Conservation (phyloP, 805 yeast species). For the Zygosaccharomyces lentus region DNA sequence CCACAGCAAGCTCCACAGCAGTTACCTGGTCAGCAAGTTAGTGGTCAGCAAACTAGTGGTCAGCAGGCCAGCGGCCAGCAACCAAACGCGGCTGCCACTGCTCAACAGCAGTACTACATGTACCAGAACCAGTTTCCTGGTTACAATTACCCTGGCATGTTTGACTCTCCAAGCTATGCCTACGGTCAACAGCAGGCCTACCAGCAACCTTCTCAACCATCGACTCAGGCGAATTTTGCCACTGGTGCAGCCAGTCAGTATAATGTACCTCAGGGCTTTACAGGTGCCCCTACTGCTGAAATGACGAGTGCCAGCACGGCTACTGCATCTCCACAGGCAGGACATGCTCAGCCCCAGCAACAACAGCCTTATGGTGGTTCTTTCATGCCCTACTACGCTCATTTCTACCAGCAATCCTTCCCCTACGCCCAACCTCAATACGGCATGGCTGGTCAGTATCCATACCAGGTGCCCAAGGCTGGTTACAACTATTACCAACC, state of each 20-base stretch:
- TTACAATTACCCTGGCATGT: slow-evolving; percentile 37
- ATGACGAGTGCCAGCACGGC: slow-evolving; percentile 23
- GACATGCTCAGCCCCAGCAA: slow-evolving; percentile 26
- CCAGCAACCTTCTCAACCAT: slow-evolving; percentile 21
- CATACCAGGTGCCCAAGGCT: slow-evolving; percentile 31
- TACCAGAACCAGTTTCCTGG: slow-evolving; percentile 38
- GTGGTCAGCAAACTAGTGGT: slow-evolving; percentile 11
- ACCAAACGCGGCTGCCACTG: slow-evolving; percentile 22
- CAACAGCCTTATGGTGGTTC: slow-evolving; percentile 34
- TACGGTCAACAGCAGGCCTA: slow-evolving; percentile 30
- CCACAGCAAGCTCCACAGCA: slow-evolving; percentile 31
- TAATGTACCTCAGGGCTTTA: slow-evolving; percentile 25
- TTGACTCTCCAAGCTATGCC: slow-evolving; percentile 32
- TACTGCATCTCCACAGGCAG: slow-evolving; percentile 25
- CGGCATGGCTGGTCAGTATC: slow-evolving; percentile 33
- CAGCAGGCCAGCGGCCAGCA: slow-evolving; percentile 20
- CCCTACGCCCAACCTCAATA: slow-evolving; percentile 38
- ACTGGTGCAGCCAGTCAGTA: slow-evolving; percentile 21
- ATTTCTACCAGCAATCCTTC: slow-evolving; percentile 36
- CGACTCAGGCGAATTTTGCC: slow-evolving; percentile 15
- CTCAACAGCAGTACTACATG: slow-evolving; percentile 36
- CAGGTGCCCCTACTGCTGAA: slow-evolving; percentile 23
- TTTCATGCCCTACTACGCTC: slow-evolving; percentile 36
- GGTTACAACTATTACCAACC: slow-evolving; percentile 30
- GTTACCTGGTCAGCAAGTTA: slow-evolving; percentile 28